These are phyloP conservation scores for Lodderomyces jiufengensis DNA, from an alignment of 1,139 yeast species.

Conservation along the genomic window DNA sequence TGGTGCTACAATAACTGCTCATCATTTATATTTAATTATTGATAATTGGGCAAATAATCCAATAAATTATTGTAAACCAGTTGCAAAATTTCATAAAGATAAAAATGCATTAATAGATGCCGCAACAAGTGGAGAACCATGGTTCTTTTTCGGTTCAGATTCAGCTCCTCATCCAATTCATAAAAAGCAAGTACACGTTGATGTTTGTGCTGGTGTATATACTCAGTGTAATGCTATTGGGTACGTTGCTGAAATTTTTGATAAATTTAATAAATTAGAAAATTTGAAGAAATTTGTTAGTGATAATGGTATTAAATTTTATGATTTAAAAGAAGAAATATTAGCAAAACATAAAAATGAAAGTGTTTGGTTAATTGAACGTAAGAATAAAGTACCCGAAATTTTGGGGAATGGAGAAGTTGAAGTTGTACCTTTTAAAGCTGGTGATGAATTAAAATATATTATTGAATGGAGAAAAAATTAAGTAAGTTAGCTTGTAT, in stretches of 20 bases:
- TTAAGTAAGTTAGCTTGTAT: neutral
- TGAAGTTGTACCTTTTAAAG: slow-evolving; percentile 82
- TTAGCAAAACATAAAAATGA: slow-evolving; percentile 42
- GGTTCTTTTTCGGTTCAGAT: slow-evolving; percentile 95
- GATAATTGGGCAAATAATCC: slow-evolving; percentile 98
- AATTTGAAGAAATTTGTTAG: slow-evolving; percentile 72
- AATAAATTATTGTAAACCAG: slow-evolving; percentile 94
- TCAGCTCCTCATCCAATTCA: slow-evolving; percentile 93
- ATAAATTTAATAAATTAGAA: slow-evolving; percentile 57
- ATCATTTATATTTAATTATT: slow-evolving; percentile 81
- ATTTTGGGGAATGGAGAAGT: slow-evolving; percentile 44
- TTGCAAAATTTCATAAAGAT: slow-evolving; percentile 88
- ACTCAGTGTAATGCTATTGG: slow-evolving; percentile 82
- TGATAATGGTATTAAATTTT: slow-evolving; percentile 68
- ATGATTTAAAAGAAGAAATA: slow-evolving; percentile 43
- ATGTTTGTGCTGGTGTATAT: slow-evolving; percentile 96
- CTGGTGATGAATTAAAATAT: slow-evolving; percentile 77
- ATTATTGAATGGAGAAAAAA: slow-evolving; percentile 64
- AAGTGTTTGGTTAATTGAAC: slow-evolving; percentile 41
- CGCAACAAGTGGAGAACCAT: slow-evolving; percentile 88
- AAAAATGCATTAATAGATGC: slow-evolving; percentile 77
- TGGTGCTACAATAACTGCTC: slow-evolving; percentile 94
- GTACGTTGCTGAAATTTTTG: slow-evolving; percentile 86
- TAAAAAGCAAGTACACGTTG: slow-evolving; percentile 69
- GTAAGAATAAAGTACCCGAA: slow-evolving; percentile 57